Evolutionary conservation across 2,329 filamentous ascomycete genomes (phyloP).

Genomic region (Didymella lethalis): DNA sequence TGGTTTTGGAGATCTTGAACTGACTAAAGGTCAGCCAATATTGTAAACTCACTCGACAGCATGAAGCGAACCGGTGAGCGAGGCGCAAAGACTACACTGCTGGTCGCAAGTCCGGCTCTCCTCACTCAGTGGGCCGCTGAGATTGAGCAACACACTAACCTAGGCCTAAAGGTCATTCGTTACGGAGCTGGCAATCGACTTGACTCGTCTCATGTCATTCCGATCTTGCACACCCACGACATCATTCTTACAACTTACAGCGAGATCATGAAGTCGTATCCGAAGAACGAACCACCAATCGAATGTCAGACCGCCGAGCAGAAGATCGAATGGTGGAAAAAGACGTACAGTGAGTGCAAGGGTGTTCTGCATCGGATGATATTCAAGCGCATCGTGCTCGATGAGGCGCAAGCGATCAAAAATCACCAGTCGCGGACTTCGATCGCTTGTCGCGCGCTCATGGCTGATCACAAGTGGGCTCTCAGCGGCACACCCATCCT

Average conservation of each 20-base stretch:
- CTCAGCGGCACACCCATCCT: slow-evolving; percentile 56
- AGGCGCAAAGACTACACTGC: slow-evolving; percentile 49
- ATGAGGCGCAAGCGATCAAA: slow-evolving; percentile 66
- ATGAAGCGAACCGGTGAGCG: slow-evolving; percentile 14
- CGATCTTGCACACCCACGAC: slow-evolving; percentile 36
- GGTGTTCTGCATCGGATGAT: slow-evolving; percentile 44
- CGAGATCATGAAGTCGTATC: slow-evolving; percentile 54
- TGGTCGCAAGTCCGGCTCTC: slow-evolving; percentile 53
- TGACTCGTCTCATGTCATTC: slow-evolving; percentile 26
- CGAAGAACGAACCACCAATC: slow-evolving; percentile 50
- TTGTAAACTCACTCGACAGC: slow-evolving; percentile 50
- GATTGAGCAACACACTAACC: slow-evolving; percentile 41
- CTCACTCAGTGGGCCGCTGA: slow-evolving; percentile 53
- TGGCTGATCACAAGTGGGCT: slow-evolving; percentile 53
- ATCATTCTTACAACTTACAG: slow-evolving; percentile 55
- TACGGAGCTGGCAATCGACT: slow-evolving; percentile 38
- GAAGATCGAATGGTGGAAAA: slow-evolving; percentile 52
- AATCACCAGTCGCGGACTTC: slow-evolving; percentile 55
- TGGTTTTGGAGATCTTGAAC: background rate
- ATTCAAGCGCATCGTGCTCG: slow-evolving; percentile 62
- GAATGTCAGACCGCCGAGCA: slow-evolving; percentile 48
- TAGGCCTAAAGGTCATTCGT: slow-evolving; percentile 32
- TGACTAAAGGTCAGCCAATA: slow-evolving; percentile 48
- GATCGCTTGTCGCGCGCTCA: slow-evolving; percentile 55
- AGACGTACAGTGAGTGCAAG: slow-evolving; percentile 40